These are phyloP conservation scores for Ceriops zippeliana DNA, from an alignment of 345 rosid genomes.

Conservation along the genomic window DNA sequence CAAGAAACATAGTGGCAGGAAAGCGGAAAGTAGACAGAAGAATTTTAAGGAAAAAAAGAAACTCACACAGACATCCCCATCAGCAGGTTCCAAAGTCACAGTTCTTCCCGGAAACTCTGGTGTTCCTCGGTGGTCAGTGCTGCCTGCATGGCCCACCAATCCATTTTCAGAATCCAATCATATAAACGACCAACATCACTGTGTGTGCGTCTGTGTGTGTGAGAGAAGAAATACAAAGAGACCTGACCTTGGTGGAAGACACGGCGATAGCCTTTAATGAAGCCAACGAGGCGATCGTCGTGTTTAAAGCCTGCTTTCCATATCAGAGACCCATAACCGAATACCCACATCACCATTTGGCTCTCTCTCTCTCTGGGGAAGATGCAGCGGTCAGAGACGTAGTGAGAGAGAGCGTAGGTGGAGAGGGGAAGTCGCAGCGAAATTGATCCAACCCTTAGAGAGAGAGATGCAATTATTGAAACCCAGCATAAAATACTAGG, in stretches of 20 bases:
- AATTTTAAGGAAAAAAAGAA: neutral
- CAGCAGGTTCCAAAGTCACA: slow-evolving; percentile 69
- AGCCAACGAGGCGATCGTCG: slow-evolving; percentile 74
- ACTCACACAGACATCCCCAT: slow-evolving; percentile 72
- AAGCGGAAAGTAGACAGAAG: neutral
- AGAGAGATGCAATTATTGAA: too few relatives aligned
- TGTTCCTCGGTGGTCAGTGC: slow-evolving; percentile 93
- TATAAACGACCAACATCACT: too few relatives aligned
- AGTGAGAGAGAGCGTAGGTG: neutral
- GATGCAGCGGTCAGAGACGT: neutral
- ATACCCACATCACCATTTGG: slow-evolving; percentile 80
- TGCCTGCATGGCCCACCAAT: slow-evolving; percentile 37
- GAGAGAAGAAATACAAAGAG: neutral
- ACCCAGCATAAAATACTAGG: too few relatives aligned
- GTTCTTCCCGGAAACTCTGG: slow-evolving; percentile 82
- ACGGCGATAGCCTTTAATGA: slow-evolving; percentile 76
- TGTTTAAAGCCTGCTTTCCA: slow-evolving; percentile 81
- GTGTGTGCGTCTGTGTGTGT: too few relatives aligned
- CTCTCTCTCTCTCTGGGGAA: neutral
- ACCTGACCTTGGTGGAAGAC: slow-evolving; percentile 74
- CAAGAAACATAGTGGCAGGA: neutral
- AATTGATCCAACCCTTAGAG: too few relatives aligned
- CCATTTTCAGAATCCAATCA: too few relatives aligned
- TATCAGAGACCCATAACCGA: slow-evolving; percentile 81
- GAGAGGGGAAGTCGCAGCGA: neutral